phyloP scores from a whole-genome alignment of 2,329 filamentous ascomycete genomes.

The Pyrenochaeta sp. region DNA sequence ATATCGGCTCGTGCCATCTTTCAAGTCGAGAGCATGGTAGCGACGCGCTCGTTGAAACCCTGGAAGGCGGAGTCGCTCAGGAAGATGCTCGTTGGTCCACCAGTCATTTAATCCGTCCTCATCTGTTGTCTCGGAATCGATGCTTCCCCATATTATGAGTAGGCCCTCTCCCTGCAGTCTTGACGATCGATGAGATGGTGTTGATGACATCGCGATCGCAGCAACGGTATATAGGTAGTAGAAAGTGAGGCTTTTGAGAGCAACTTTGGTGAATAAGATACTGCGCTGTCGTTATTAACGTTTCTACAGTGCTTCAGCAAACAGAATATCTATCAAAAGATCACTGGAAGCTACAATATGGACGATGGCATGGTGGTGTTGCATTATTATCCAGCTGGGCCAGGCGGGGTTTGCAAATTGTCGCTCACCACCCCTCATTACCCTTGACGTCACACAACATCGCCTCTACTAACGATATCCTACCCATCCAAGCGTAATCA shows the following conservation, averaged over 20 bases:
- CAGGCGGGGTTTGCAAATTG: too few relatives aligned
- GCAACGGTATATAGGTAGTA: too few relatives aligned
- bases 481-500: too few relatives aligned
- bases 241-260: not conserved
- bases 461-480: too few relatives aligned
- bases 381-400: too few relatives aligned
- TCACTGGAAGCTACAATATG: too few relatives aligned
- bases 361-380: too few relatives aligned
- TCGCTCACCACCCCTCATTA: too few relatives aligned
- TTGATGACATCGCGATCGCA: slow-evolving; percentile 1
- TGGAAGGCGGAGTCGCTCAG: slow-evolving; percentile 21
- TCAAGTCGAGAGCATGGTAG: slow-evolving; percentile 6
- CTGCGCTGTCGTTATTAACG: not conserved
- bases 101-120: slow-evolving; percentile 24
- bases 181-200: not conserved
- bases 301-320: not conserved
- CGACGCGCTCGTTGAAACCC: slow-evolving; percentile 24
- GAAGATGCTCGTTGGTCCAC: slow-evolving; percentile 30
- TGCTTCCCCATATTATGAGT: slow-evolving; percentile 18
- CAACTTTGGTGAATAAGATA: not conserved
- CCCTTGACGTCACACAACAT: too few relatives aligned
- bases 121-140: slow-evolving; percentile 11
- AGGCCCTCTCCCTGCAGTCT: not conserved
- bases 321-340: not conserved
- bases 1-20: slow-evolving; percentile 11